These are phyloP conservation scores for Kuraishia capsulata DNA, from an alignment of 805 yeast genomes.

Conservation along the genomic window DNA sequence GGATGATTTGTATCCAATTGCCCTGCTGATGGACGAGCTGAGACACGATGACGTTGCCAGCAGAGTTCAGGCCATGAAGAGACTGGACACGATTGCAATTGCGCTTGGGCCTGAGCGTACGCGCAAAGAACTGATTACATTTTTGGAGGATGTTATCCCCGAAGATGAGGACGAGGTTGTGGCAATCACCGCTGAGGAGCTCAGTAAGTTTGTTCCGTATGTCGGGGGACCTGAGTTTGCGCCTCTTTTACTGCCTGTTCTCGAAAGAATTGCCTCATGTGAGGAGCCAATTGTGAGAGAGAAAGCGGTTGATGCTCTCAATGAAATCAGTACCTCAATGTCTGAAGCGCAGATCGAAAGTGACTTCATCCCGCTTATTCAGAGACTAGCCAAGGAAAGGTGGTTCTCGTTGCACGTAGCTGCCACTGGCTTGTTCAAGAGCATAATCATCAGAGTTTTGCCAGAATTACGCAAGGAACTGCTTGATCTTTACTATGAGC, in stretches of 20 bases:
- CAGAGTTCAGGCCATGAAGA: conserved; percentile 90
- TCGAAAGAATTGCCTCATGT: conserved; percentile 79
- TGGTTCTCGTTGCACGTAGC: conserved; percentile 95
- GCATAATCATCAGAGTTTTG: conserved; percentile 53
- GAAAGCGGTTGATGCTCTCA: conserved; percentile 82
- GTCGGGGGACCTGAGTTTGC: conserved; percentile 77
- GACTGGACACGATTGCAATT: conserved; percentile 86
- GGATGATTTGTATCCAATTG: conserved; percentile 84
- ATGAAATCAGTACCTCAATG: conserved; percentile 56
- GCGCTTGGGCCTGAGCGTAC: conserved; percentile 95
- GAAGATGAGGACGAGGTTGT: conserved; percentile 99
- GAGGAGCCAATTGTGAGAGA: conserved; percentile 97
- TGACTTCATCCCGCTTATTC: conserved; percentile 67
- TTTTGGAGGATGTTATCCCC: conserved; percentile 78
- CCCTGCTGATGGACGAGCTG: conserved; percentile 92
- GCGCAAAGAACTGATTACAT: conserved; percentile 81
- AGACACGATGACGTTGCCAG: conserved; percentile 89
- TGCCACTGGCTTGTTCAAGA: conserved; percentile 78
- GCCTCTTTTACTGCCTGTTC: conserved; percentile 49
- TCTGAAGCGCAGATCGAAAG: conserved; percentile 53
- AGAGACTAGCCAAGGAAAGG: conserved; percentile 72
- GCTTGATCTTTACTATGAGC: conserved; percentile 55
- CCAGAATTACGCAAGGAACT: conserved; percentile 49
- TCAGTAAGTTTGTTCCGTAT: conserved; percentile 79
- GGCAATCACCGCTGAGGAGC: conserved; percentile 84